These are phyloP conservation scores for Populus hybrid DNA, from an alignment of 441 rosid species.

Conservation along the genomic window DNA sequence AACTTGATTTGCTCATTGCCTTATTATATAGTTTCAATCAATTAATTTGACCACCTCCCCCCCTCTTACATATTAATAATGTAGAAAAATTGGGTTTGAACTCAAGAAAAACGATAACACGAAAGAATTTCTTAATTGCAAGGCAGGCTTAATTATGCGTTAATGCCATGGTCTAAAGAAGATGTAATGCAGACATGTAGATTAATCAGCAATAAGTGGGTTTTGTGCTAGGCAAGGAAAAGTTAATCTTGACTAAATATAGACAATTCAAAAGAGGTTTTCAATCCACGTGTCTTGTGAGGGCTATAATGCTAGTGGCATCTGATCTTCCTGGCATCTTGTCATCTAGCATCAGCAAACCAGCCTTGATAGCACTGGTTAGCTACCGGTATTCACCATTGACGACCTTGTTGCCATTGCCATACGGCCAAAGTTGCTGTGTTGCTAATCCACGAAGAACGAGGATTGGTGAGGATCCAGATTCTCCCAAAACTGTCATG, in stretches of 20 bases:
- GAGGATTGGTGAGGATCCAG: not conserved
- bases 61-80: not conserved
- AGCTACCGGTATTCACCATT: not conserved
- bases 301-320: too few relatives aligned
- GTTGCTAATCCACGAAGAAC: too few relatives aligned
- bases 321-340: too few relatives aligned
- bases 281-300: too few relatives aligned
- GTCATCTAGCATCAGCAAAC: too few relatives aligned
- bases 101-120: not conserved
- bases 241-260: not conserved
- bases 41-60: not conserved
- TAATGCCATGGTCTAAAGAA: not conserved
- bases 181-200: not conserved
- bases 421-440: too few relatives aligned
- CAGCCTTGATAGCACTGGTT: not conserved
- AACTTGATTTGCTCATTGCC: conserved; percentile 20
- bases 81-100: too few relatives aligned
- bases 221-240: not conserved
- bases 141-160: not conserved
- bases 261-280: not conserved
- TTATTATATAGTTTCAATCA: too few relatives aligned
- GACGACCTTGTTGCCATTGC: not conserved
- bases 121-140: not conserved
- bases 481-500: not conserved
- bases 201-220: not conserved